Evolutionary conservation across 2,329 filamentous ascomycete species (phyloP).

Genomic region (Colletotrichum tabaci): DNA sequence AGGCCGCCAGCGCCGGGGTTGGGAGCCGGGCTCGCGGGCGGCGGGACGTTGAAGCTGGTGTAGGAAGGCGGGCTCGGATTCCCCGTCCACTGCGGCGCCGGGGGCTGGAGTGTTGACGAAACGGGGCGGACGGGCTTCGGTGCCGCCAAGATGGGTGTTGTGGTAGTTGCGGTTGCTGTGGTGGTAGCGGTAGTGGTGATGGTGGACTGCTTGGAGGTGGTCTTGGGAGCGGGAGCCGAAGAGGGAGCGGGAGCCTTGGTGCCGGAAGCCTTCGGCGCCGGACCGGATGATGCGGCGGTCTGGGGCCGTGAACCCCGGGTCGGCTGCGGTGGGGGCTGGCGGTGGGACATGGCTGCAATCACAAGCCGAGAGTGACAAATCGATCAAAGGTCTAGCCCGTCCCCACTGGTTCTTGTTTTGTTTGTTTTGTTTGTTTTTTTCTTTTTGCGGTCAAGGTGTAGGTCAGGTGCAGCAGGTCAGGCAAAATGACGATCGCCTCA

Average conservation of each 20-base stretch:
- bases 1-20: conserved; percentile 5
- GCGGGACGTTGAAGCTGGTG: conserved; percentile 36
- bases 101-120: conserved; percentile 13
- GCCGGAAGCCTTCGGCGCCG: conserved; percentile 1
- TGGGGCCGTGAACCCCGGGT: conserved; percentile 33
- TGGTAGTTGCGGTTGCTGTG: too few species aligned
- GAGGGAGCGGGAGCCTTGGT: conserved; percentile 7
- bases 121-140: conserved; percentile 34
- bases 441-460: background rate
- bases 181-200: background rate
- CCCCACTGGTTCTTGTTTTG: conserved; percentile 4
- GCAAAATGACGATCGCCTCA: conserved; percentile 27
- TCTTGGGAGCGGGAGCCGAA: conserved; percentile 9
- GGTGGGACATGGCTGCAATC: conserved; percentile 33
- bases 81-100: conserved; percentile 26
- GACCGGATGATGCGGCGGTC: background rate
- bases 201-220: conserved; percentile 13
- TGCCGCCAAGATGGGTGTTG: conserved; percentile 15
- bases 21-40: conserved; percentile 33
- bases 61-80: conserved; percentile 21
- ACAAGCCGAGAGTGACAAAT: conserved; percentile 1
- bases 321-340: conserved; percentile 5
- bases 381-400: background rate
- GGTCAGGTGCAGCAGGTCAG: background rate
- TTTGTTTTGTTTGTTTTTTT: too few species aligned